phyloP scores from a whole-genome alignment of 2,329 filamentous ascomycete genomes.

The Pseudogymnoascus sp. region DNA sequence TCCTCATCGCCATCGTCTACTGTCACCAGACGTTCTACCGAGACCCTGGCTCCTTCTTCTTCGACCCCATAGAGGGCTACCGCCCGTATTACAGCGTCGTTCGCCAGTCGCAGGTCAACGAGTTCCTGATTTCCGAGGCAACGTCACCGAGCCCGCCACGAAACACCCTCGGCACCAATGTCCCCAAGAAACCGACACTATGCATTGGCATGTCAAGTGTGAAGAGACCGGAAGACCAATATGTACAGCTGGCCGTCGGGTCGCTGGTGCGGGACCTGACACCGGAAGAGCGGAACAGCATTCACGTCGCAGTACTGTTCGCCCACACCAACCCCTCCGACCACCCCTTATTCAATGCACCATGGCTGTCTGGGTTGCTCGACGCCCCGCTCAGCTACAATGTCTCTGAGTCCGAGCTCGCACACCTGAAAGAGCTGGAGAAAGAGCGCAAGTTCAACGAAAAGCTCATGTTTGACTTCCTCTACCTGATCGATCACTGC shows the following conservation, averaged over 20 bases:
- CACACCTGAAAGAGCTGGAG: constrained; percentile 8
- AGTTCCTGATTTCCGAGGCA: constrained; percentile 19
- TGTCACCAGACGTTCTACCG: constrained; percentile 20
- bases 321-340: constrained; percentile 28
- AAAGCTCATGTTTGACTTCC: constrained; percentile 30
- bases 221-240: constrained; percentile 12
- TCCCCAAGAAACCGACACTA: background rate
- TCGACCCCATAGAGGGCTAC: constrained; percentile 24
- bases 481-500: constrained; percentile 26
- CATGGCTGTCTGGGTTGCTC: constrained; percentile 28
- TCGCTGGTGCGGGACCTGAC: constrained; percentile 29
- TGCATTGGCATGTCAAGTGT: constrained; percentile 16
- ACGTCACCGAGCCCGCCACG: constrained; percentile 7
- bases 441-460: constrained; percentile 19
- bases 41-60: constrained; percentile 28
- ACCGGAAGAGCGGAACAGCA: constrained; percentile 25
- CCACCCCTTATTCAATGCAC: constrained; percentile 28
- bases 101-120: constrained; percentile 20
- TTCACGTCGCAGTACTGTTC: constrained; percentile 30
- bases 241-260: constrained; percentile 13
- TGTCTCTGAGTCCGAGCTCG: constrained; percentile 9
- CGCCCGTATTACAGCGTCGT: constrained; percentile 22
- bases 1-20: constrained; percentile 22
- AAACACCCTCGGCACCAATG: background rate
- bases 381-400: constrained; percentile 31